Evolutionary conservation across 176 grass and related monocot species (phyloP).

Genomic region (Alloteropsis semialata): DNA sequence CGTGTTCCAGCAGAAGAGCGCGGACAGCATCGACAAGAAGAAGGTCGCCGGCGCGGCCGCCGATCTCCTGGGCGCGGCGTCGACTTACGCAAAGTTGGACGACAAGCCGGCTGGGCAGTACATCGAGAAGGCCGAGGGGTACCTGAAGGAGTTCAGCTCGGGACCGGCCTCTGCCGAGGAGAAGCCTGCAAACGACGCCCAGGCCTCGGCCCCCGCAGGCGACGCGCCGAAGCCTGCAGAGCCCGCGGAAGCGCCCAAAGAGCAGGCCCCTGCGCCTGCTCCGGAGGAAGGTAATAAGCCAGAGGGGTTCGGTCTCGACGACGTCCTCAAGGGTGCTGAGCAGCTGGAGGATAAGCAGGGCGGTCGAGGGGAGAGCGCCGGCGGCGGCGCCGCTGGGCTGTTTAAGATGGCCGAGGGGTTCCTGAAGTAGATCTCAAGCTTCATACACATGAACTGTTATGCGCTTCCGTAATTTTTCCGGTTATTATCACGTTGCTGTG

Average conservation of each 20-base stretch:
- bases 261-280: slow-evolving; percentile 1
- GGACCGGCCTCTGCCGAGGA: neutral
- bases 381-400: slow-evolving; percentile 34
- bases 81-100: slow-evolving; percentile 66
- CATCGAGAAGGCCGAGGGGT: slow-evolving; percentile 75
- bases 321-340: slow-evolving; percentile 53
- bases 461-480: too few species aligned
- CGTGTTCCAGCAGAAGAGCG: slow-evolving; percentile 41
- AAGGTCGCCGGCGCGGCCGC: slow-evolving; percentile 62
- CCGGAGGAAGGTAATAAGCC: slow-evolving; percentile 25
- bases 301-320: slow-evolving; percentile 41
- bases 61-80: slow-evolving; percentile 49
- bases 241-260: neutral
- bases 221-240: slow-evolving; percentile 4
- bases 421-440: slow-evolving; percentile 57
- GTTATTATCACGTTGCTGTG: too few species aligned
- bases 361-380: slow-evolving; percentile 27
- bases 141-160: slow-evolving; percentile 55
- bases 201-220: neutral
- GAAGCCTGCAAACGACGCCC: neutral
- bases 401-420: slow-evolving; percentile 79
- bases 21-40: slow-evolving; percentile 64
- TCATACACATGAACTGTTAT: too few species aligned
- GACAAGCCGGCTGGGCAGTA: slow-evolving; percentile 74
- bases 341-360: slow-evolving; percentile 35